Evolutionary conservation across 1,284 basidiomycete species (phyloP).

Genomic region (Rhodotorula glutinis): DNA sequence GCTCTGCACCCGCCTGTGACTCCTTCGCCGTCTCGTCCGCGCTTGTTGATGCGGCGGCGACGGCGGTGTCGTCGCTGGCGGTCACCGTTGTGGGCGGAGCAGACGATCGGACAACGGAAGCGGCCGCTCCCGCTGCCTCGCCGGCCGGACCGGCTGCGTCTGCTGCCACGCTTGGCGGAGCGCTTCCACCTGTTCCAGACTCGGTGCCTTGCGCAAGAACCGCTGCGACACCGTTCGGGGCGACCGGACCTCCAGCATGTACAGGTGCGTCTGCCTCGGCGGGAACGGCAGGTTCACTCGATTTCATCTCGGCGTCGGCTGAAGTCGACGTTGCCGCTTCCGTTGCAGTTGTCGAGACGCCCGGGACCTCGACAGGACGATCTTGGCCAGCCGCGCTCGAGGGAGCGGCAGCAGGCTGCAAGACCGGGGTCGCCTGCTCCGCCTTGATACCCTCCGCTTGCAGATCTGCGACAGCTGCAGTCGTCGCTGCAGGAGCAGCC

Average conservation of each 20-base stretch:
- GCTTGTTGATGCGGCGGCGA: too few relatives aligned
- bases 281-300: background rate
- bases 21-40: background rate
- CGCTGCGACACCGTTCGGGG: background rate
- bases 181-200: background rate
- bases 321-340: background rate
- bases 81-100: background rate
- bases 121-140: background rate
- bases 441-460: conserved; percentile 6
- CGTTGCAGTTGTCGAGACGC: background rate
- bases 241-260: background rate
- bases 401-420: background rate
- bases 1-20: background rate
- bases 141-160: too few relatives aligned
- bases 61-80: too few relatives aligned
- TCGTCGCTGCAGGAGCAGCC: background rate
- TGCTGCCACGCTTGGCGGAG: background rate
- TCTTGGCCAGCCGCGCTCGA: background rate
- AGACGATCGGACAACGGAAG: background rate
- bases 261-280: background rate
- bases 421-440: conserved; percentile 19
- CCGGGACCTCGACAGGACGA: conserved; percentile 1
- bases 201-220: background rate
- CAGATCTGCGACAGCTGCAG: background rate
- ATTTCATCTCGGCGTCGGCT: too few relatives aligned